Base-by-base conservation (phyloP, 1,139 yeast genomes). In the Taphrina sp. region DNA sequence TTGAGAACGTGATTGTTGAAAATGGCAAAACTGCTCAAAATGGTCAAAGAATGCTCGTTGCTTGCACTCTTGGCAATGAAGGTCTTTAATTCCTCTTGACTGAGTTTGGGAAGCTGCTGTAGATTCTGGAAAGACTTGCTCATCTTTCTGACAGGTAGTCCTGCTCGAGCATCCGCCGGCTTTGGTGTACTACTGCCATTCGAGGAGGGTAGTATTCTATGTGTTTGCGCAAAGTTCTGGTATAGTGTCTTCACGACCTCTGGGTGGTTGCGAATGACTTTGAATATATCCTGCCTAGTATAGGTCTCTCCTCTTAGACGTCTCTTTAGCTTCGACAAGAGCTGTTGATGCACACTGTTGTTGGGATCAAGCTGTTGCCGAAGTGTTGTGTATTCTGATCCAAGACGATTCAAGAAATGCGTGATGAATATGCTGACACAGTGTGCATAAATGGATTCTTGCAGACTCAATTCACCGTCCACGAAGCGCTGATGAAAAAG, bases 391-490 rank as follows among this genome's bases (percentile, higher is more conserved):
- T 86, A 92, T 71, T 90, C 97, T 1, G 92, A 82, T 26, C 98
- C 98, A 66, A 92, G 77, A 67, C 98, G 80, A 74, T 92, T 92
- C 70, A 92, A 79, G 73, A 92, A 92, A 70, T 92, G 97, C 47
- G 95, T 84, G 52, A 88, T 95, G 67, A 92, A 92, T 60, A 89
- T 86, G 55, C 87, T 86, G 64, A 92, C 96, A 67, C 89, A 85
- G 70, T 92, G 97, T 42, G 97, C 95, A 69, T 92, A 92, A 61
- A 90, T 83, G 52, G 92, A 81, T 72, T 92, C 97, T 72, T 92
- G 98, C 65, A 94, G 81, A 1, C 96, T 89, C 70, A 90, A 78
- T 63, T 82, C 83, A 57, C 94, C 86, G 58, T 76, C 71, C 61
- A 85, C 83, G 68, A 90, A 90, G 60, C 83, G 77, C 55, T 78